Evolutionary conservation across 106 monocot species (phyloP).

Genomic region (Narthecium ossifragum): DNA sequence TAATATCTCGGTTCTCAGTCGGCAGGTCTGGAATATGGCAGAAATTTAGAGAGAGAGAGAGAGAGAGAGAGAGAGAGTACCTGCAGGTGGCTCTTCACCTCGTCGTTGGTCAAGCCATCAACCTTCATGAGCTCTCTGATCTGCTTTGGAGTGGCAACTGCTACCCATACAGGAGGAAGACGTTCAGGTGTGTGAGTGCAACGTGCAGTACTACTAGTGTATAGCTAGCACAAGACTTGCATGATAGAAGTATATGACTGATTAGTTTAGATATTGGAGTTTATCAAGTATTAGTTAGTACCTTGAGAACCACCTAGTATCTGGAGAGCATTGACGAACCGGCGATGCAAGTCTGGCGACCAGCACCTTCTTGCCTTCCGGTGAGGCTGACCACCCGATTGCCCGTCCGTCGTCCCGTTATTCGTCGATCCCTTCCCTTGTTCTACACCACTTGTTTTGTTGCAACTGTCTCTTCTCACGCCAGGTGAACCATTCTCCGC

Average conservation of each 20-base stretch:
- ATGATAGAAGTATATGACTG: background rate
- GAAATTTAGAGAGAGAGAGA: conserved; percentile 6
- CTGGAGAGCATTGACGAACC: conserved; percentile 93
- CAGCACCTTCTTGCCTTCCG: conserved; percentile 87
- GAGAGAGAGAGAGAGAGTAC: conserved; percentile 29
- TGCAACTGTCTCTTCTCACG: background rate
- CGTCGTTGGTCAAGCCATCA: conserved; percentile 94
- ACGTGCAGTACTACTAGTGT: background rate
- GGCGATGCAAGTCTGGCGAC: conserved; percentile 96
- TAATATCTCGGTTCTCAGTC: no score
- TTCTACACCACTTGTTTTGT: background rate
- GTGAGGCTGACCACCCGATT: conserved; percentile 19
- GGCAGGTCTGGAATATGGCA: no score
- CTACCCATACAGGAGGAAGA: background rate
- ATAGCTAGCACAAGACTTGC: background rate
- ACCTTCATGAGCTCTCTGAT: conserved; percentile 98
- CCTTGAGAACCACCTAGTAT: conserved; percentile 88
- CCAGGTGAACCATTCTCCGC: conserved; percentile 3
- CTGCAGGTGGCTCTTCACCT: conserved; percentile 98
- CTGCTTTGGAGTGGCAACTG: conserved; percentile 96
- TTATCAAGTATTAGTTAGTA: conserved; percentile 11
- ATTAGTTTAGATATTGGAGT: conserved; percentile 3
- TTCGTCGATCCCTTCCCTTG: conserved; percentile 1
- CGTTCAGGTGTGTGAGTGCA: background rate
- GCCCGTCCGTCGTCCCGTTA: background rate